Evolutionary conservation across 805 yeast species (phyloP).

Genomic region (Barnettozyma sucrosica): DNA sequence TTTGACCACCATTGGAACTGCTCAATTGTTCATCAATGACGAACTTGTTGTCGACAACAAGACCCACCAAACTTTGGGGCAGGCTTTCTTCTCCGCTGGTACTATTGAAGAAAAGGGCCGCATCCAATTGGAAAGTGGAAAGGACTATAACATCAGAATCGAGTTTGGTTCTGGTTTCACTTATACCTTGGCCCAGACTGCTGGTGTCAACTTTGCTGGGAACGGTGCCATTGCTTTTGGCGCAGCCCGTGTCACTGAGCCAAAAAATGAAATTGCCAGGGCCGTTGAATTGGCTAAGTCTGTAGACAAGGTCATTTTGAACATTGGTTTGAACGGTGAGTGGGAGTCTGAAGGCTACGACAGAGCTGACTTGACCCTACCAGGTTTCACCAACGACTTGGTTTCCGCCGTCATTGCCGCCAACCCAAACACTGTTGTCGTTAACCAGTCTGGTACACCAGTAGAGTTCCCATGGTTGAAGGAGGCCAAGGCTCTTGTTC

Average conservation of each 20-base stretch:
- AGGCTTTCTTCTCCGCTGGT: conserved; percentile 48
- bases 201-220: conserved; percentile 25
- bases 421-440: conserved; percentile 46
- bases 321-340: conserved; percentile 46
- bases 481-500: conserved; percentile 39
- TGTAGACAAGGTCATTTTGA: conserved; percentile 48
- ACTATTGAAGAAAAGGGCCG: conserved; percentile 43
- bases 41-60: conserved; percentile 50
- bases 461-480: conserved; percentile 50
- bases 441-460: conserved; percentile 58
- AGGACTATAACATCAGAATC: conserved; percentile 38
- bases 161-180: conserved; percentile 50
- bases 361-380: conserved; percentile 44
- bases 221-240: conserved; percentile 35
- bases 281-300: conserved; percentile 46
- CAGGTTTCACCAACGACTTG: conserved; percentile 41
- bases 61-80: conserved; percentile 44
- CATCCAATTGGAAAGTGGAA: conserved; percentile 37
- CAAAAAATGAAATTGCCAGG: conserved; percentile 28
- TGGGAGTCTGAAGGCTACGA: conserved; percentile 61
- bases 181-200: conserved; percentile 12
- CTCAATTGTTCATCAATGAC: conserved; percentile 47
- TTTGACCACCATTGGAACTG: conserved; percentile 47
- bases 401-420: conserved; percentile 39
- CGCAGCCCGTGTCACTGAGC: conserved; percentile 25